Base-by-base conservation (phyloP, 192 early-diverging fungal genomes). In the Globomyces pollinis-pini region DNA sequence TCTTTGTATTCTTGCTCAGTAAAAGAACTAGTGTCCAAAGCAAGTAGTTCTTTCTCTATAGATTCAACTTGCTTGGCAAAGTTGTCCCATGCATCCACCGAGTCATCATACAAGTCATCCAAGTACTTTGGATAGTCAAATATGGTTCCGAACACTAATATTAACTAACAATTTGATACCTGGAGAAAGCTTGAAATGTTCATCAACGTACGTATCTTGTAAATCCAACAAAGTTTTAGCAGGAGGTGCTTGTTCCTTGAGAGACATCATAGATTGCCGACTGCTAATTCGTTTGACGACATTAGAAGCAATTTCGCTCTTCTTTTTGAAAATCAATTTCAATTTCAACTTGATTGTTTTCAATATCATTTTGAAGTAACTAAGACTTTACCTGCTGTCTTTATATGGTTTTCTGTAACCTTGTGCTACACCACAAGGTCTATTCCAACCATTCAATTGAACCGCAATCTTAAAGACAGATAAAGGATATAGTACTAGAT, bases 301-400 rank as follows among this genome's bases (percentile, higher is more conserved):
- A 39, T 39, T 13, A n/a, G 38, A 39, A 13, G 38, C 12, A 39
- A 13, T 18, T 13, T 39, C 38, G 38, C 38, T 18, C 12, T 13
- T 13, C 12, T 13, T 18, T 13, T 66, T 21, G 84, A 73, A 68
- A 86, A 89, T 61, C n/a, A n/a, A n/a, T n/a, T n/a, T n/a, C n/a
- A n/a, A n/a, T n/a, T n/a, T n/a, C n/a, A n/a, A n/a, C n/a, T n/a
- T n/a, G n/a, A n/a, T n/a, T n/a, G n/a, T n/a, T n/a, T n/a, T n/a
- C n/a, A n/a, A n/a, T n/a, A n/a, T n/a, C n/a, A n/a, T n/a, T n/a
- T n/a, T n/a, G n/a, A n/a, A n/a, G n/a, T n/a, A n/a, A n/a, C n/a
- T n/a, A n/a, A n/a, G n/a, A n/a, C n/a, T n/a, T n/a, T n/a, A n/a
- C n/a, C n/a, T n/a, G n/a, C n/a, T n/a, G n/a, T n/a, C n/a, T n/a